Base-by-base conservation (phyloP, 108 stramenopile genomes). In the Nitzschia putrida region DNA sequence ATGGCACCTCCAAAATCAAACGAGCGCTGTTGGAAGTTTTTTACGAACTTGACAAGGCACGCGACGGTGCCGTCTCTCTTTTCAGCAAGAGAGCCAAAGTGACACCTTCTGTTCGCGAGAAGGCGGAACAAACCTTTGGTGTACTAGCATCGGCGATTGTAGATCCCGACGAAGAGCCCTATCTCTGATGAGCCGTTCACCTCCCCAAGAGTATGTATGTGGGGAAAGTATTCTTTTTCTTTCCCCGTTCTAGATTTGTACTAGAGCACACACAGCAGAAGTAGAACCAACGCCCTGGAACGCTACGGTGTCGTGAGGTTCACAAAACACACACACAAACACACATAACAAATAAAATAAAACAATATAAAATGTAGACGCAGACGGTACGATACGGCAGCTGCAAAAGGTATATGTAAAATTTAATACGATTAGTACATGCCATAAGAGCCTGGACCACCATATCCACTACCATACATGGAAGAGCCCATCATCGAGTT, bases 381-480 rank as follows among this genome's bases (percentile, higher is more conserved):
- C 9, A 10, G 38, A 16, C 38, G 58, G 47, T 18, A 49, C 47
- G n/a, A n/a, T n/a, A n/a, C n/a, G n/a, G n/a, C n/a, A n/a, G n/a
- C n/a, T n/a, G n/a, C n/a, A n/a, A n/a, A n/a, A 34, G 29, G 29
- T 34, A 1, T 3, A 34, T 34, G 29, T 34, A 34, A 34, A 34
- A 34, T 4, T 34, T 34, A 34, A 34, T 34, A 3, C 29, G 29
- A 1, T 34, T 34, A 34, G 6, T 49, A 45, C 63, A 49, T 64
- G 2, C 63, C 45, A 23, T 5, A 43, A 43, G 40, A 34, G 57
- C 45, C 57, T 54, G 53, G 55, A 50, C 50, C 52, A 13, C n/a
- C 39, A 49, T 60, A 26, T 16, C 69, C 64, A 29, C 71, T 51
- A 14, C 65, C 49, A 63, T 74, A 77, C 70, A 63, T 53, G 42